Evolutionary conservation across 768 basidiomycete species (phyloP).

Genomic region (Inosperma sp.): DNA sequence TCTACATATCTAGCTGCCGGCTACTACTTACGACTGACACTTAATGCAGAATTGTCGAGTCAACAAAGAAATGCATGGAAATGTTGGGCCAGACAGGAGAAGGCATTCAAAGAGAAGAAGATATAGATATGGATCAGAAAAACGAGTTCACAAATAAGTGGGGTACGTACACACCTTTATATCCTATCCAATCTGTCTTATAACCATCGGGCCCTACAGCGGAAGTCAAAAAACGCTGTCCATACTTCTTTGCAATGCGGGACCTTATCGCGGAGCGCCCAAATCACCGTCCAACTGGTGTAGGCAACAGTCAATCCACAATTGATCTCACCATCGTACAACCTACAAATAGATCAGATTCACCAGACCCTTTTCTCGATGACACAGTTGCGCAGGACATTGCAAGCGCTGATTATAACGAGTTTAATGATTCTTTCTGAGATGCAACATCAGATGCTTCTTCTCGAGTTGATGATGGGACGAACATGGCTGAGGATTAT

Average conservation of each 20-base stretch:
- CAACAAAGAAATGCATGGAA: background rate
- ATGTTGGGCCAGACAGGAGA: conserved; percentile 15
- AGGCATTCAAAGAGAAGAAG: conserved; percentile 14
- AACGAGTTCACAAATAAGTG: background rate
- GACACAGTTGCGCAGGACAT: too few species aligned
- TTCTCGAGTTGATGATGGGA: too few species aligned
- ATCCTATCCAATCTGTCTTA: background rate
- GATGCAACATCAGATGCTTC: background rate
- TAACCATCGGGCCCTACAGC: background rate
- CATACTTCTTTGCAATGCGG: background rate
- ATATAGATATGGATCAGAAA: conserved; percentile 14
- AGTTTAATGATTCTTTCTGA: background rate
- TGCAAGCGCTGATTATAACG: too few species aligned
- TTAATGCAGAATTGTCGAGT: background rate
- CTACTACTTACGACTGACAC: background rate
- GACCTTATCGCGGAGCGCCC: background rate
- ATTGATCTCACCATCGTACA: background rate
- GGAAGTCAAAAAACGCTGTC: background rate
- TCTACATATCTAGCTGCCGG: background rate
- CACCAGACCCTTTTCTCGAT: background rate
- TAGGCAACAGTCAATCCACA: background rate
- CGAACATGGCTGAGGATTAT: background rate
- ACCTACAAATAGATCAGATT: background rate
- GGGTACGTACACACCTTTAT: background rate
- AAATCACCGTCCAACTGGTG: background rate